Evolutionary conservation across 169 alveolate genomes (phyloP), one percentile per base, ranked within the genome.

Genomic region (Plasmodium vivax): DNA sequence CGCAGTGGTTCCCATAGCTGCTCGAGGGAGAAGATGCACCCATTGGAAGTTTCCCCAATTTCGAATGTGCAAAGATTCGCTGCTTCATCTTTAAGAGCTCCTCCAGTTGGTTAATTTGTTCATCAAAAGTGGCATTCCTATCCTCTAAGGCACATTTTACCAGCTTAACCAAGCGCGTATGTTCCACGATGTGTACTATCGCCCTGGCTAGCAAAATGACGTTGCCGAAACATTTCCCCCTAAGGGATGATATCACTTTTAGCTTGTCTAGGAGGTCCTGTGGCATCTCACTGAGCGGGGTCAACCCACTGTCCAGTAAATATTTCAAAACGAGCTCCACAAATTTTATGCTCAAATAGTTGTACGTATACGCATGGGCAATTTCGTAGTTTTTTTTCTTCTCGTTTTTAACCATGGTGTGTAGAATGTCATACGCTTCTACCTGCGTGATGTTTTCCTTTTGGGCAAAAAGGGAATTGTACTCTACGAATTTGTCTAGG

Each of bases 341-440:
- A 79, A 90, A 71, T 62, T 90, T 38, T 90, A 90, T 81, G 54
- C 94, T 90, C 27, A 90, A 38, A 54, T 90, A 68, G 54, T 90
- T 90, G 71, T 90, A 90, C 32, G 94, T 90, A 90, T 90, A 90
- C 54, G 94, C 94, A 71, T 90, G 94, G 5, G 83, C 73, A 90
- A 90, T 45, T 71, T 90, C 94, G 30, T 81, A 90, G 43, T 80
- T 87, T 34, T 90, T 90, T 90, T 90, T 90, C 43, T 90, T 72
- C 51, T 90, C 94, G 10, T 45, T 51, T 23, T 2, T 90, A 14
- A 90, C 34, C 4, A 8, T 81, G 0, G 32, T 90, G 54, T 90
- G 83, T 36, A 90, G 71, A 58, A 90, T 90, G 16, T 80, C 90
- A 74, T 90, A 90, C n/a, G 73, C 47, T 43, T 90, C 94, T 19